A percentile compares a stretch with the other conserved stretches of the same genome.
These are phyloP conservation scores for Phoma sp. DNA, from an alignment of 2,329 filamentous ascomycete species.

Conservation along the genomic window DNA sequence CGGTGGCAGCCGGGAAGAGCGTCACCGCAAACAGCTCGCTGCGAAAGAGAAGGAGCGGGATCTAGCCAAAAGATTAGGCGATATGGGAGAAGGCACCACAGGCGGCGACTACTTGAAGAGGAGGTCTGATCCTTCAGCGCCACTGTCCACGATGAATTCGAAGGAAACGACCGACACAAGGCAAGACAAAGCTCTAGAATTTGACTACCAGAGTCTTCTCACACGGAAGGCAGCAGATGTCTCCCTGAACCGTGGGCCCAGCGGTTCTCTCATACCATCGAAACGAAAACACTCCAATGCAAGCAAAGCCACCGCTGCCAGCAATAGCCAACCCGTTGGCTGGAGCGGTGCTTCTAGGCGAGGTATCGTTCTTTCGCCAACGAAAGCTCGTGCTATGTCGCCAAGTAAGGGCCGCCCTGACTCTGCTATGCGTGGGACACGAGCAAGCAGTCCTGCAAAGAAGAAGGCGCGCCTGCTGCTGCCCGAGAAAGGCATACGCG, in stretches of 20 bases:
- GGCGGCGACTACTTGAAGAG: constrained; percentile 73
- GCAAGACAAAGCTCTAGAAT: constrained; percentile 23
- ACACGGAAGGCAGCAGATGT: constrained; percentile 52
- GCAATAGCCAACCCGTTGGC: constrained; percentile 49
- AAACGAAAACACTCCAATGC: constrained; percentile 51
- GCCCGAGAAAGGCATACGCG: constrained; percentile 56
- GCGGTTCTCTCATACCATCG: constrained; percentile 39
- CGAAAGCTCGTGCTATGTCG: constrained; percentile 29
- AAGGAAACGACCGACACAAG: constrained; percentile 23
- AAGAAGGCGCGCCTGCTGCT: constrained; percentile 57
- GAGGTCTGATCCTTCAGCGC: constrained; percentile 29
- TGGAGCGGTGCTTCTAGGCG: constrained; percentile 56
- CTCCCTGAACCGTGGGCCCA: constrained; percentile 35
- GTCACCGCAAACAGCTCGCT: constrained; percentile 67
- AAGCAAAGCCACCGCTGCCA: constrained; percentile 38
- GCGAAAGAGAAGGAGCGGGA: constrained; percentile 75
- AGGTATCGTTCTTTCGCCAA: constrained; percentile 47
- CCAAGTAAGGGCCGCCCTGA: constrained; percentile 13
- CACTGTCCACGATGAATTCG: constrained; percentile 27
- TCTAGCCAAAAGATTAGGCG: constrained; percentile 70
- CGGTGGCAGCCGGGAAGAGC: constrained; percentile 68
- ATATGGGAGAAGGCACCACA: constrained; percentile 65
- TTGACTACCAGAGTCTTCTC: constrained; percentile 52
- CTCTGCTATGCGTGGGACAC: constrained; percentile 35
- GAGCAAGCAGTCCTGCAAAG: constrained; percentile 50